Evolutionary conservation across 116 monocot species (phyloP), one percentile per base, ranked within the genome.

Genomic region (Trichopus zeylanicus): DNA sequence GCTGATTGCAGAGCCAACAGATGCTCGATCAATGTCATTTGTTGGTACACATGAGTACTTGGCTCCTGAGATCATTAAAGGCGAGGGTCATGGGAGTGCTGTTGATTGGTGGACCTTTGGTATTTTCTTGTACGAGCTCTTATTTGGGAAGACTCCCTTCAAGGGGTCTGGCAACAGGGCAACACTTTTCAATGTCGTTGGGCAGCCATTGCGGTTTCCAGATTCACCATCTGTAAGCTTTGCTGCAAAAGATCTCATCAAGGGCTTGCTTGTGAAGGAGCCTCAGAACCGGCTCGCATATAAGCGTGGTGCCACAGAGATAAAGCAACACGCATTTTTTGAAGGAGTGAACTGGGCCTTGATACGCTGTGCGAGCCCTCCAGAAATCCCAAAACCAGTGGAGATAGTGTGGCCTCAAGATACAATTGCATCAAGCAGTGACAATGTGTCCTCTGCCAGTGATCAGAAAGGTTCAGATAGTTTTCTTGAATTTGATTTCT

Each of bases 61-160:
- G 29, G 81, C 81, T 5, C 76, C 81, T 11, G 81, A 81, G 59
- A 81, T 81, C 31, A 65, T 81, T 46, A 76, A 73, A 56, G 81
- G 81, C n/a, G 77, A 77, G 46, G 82, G 82, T 18, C 82, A 82
- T 46, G 82, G 82, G 3, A 77, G 82, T 52, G 82, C 82, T 13
- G 82, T 82, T 18, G 82, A 82, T 35, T 77, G 82, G 82, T 82
- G 82, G 82, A 82, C 82, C 5, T 77, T 82, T n/a, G 82, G 82
- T 1, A 82, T 82, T 12, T 82, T 82, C 66, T 47, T 82, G 25
- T 70, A 82, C 19, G 82, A 82, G 53, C 82, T 82, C 33, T 31
- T 77, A 12, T 82, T 70, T 46, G 82, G 82, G 21, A 77, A 58
- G 31, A 77, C 82, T n/a, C 82, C 82, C 8, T 82, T 82, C 64